These are phyloP conservation scores for Daldinia vernicosa DNA, from an alignment of 495 filamentous ascomycete species.

Conservation along the genomic window DNA sequence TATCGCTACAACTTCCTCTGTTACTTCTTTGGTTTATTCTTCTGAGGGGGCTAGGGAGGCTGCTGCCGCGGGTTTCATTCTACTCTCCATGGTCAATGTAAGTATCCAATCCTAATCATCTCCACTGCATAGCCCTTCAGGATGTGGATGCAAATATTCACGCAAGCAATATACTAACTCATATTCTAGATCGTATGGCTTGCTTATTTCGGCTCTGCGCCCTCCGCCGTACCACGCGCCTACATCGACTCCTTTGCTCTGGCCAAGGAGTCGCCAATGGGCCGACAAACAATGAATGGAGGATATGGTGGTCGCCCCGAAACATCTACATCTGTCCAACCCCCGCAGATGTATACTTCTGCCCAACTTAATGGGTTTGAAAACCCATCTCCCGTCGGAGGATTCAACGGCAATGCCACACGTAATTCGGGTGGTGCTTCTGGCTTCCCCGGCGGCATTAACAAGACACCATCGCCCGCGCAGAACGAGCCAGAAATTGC, in stretches of 20 bases:
- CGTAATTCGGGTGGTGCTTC: conserved; percentile 52
- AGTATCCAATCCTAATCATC: conserved; percentile 43
- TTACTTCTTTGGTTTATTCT: conserved; percentile 82
- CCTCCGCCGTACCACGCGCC: conserved; percentile 84
- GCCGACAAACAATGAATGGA: conserved; percentile 73
- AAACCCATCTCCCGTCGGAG: conserved; percentile 90
- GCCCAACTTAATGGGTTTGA: conserved; percentile 95
- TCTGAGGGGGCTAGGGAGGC: conserved; percentile 78
- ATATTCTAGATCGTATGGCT: conserved; percentile 88
- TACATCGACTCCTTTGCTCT: conserved; percentile 97
- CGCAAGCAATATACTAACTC: conserved; percentile 24
- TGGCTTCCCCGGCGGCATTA: conserved; percentile 48
- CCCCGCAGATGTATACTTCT: conserved; percentile 97
- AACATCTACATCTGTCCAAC: conserved; percentile 76
- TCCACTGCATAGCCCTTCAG: not conserved
- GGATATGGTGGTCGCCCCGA: conserved; percentile 73
- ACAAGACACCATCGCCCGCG: conserved; percentile 46
- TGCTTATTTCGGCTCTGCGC: conserved; percentile 95
- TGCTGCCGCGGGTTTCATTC: conserved; percentile 89
- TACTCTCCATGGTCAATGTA: conserved; percentile 95
- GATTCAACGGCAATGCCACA: conserved; percentile 58
- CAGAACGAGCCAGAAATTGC: conserved; percentile 70
- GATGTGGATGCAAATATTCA: not conserved
- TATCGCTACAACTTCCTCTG: conserved; percentile 82
- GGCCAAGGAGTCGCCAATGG: conserved; percentile 79